These are phyloP conservation scores for Pisolithus albus DNA, from an alignment of 768 basidiomycete genomes.

Conservation along the genomic window DNA sequence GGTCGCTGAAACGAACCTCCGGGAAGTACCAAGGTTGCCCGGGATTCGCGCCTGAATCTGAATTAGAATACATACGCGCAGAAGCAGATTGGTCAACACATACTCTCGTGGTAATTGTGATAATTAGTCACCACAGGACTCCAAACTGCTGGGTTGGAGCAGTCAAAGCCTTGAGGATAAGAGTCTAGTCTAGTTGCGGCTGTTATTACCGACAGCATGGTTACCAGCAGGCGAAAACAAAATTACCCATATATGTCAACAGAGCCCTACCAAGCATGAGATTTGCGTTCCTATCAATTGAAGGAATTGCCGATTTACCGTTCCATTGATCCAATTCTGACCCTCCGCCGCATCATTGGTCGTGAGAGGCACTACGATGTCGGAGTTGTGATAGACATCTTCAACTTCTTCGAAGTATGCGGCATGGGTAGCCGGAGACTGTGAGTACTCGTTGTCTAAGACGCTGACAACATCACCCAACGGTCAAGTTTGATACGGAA, in stretches of 20 bases:
- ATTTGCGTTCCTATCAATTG: neutral
- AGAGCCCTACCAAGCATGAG: conserved; percentile 40
- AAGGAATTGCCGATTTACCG: conserved; percentile 32
- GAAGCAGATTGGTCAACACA: neutral
- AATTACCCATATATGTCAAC: conserved; percentile 63
- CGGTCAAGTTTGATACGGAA: neutral
- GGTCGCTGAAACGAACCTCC: conserved; percentile 35
- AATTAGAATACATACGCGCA: conserved; percentile 5
- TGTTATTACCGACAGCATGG: neutral
- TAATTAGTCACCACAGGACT: conserved; percentile 56
- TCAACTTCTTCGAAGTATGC: conserved; percentile 63
- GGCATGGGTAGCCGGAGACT: conserved; percentile 35
- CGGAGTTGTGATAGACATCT: conserved; percentile 43
- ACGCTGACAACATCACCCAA: neutral
- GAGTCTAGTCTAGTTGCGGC: conserved; percentile 44
- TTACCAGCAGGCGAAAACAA: neutral
- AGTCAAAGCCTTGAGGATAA: conserved; percentile 78
- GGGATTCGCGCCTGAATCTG: conserved; percentile 38
- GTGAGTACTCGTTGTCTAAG: conserved; percentile 70
- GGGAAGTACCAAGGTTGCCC: conserved; percentile 66
- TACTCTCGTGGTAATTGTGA: conserved; percentile 50
- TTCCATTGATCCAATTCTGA: conserved; percentile 63
- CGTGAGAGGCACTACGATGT: conserved; percentile 63
- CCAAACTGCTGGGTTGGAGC: conserved; percentile 67
- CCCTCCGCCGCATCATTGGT: conserved; percentile 63